Base-by-base conservation (phyloP, 495 filamentous ascomycete species). In the Podospora fimiseda region DNA sequence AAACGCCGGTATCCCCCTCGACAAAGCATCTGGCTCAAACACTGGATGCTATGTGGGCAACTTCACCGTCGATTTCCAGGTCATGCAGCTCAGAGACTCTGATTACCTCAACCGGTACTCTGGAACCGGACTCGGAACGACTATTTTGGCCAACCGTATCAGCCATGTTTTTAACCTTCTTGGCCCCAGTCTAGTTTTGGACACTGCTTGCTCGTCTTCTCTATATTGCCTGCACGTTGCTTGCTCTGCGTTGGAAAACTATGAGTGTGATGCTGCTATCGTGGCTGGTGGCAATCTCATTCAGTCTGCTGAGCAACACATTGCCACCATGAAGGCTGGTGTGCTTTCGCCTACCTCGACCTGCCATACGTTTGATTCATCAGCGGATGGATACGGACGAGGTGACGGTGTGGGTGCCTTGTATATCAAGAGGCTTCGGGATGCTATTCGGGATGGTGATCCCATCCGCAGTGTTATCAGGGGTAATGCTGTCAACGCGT, bases 311-410 rank as follows among this genome's bases (percentile, higher is more conserved):
- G 69, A 69, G 9, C 40, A 64, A n/a, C 51, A 55, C 39, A 19
- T 50, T 21, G 58, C 58, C 19, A 58, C 58, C 50, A 55, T 60
- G 1, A 55, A 58, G 20, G 49, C 65, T 2, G 55, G 56, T 30
- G 72, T 70, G 37, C 47, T 75, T 37, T 66, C 64, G 13, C 51
- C 66, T 11, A 55, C 58, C 20, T 51, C 55, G 19, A 51, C 55
- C n/a, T 61, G 59, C 21, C 51, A 52, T 30, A 27, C 59, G 11
- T 61, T 61, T 43, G 51, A 51, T 14, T 55, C 48, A 20, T 48
- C 58, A 40, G 75, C 78, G 2, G 57, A 79, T 53, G 80, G 80
- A 0, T 82, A 77, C 5, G 79, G 63, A 0, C 66, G 82, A 8
- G 83, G 60, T 1, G 80, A 84, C 50, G 80, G 66, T 5, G 53